Percentiles rank a stretch among this genome's conserved stretches.
Conservation (phyloP, 306 rosid genomes). For the Malus fusca region DNA sequence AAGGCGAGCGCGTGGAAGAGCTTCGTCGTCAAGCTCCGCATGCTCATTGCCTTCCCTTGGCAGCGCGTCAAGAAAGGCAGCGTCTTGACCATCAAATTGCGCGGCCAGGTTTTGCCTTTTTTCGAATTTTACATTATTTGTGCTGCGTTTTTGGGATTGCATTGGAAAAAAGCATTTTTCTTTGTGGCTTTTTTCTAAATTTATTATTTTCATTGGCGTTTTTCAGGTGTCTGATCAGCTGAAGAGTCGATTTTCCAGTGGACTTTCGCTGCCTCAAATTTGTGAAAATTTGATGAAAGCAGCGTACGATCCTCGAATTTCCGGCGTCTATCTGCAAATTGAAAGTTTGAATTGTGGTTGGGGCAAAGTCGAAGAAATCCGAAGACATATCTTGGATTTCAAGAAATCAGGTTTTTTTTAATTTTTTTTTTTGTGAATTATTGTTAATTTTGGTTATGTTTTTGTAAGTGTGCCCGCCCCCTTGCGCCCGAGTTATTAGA, state of each 20-base stretch:
- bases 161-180: neutral
- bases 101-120: conserved; percentile 62
- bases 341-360: conserved; percentile 82
- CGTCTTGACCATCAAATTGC: conserved; percentile 68
- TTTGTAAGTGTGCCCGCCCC: neutral
- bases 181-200: neutral
- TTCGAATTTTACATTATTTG: neutral
- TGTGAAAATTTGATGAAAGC: conserved; percentile 87
- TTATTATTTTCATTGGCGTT: neutral
- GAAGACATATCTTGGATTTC: conserved; percentile 74
- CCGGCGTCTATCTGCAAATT: conserved; percentile 74
- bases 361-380: conserved; percentile 93
- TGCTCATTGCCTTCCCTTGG: conserved; percentile 78
- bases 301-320: conserved; percentile 79
- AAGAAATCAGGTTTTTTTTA: conserved; percentile 62
- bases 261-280: conserved; percentile 75
- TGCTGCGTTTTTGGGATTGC: neutral
- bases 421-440: neutral
- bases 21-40: conserved; percentile 55
- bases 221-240: conserved; percentile 73
- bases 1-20: conserved; percentile 52
- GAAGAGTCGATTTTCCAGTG: conserved; percentile 61
- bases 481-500: neutral
- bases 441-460: neutral
- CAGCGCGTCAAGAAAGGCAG: conserved; percentile 69